These are phyloP conservation scores for Rhizomucor pusillus DNA, from an alignment of 371 early-diverging fungal species.

Conservation along the genomic window DNA sequence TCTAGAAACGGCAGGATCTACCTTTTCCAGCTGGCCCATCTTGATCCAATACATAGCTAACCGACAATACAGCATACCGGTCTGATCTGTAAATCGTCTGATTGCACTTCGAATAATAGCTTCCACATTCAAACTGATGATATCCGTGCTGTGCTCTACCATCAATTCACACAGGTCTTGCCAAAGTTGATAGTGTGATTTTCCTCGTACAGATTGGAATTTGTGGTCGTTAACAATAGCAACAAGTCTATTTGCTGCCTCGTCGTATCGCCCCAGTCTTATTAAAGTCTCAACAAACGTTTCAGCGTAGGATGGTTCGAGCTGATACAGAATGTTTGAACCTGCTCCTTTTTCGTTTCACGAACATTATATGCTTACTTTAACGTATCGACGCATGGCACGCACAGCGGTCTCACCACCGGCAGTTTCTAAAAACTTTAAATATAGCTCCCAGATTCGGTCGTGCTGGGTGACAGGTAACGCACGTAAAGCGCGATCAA, in stretches of 20 bases:
- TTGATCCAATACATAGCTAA: conserved; percentile 85
- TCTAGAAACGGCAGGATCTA: too few relatives aligned
- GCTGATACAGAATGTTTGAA: conserved; percentile 18
- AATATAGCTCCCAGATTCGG: conserved; percentile 86
- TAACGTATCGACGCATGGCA: conserved; percentile 80
- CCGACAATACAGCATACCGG: conserved; percentile 85
- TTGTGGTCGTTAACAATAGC: conserved; percentile 68
- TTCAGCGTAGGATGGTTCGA: conserved; percentile 72
- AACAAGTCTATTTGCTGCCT: conserved; percentile 81
- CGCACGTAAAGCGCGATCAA: conserved; percentile 89
- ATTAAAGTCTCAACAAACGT: conserved; percentile 74
- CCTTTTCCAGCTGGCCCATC: conserved; percentile 76
- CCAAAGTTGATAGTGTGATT: conserved; percentile 85
- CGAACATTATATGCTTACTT: conserved; percentile 40
- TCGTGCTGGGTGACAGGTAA: conserved; percentile 93
- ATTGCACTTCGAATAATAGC: conserved; percentile 88
- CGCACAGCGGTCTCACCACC: conserved; percentile 85
- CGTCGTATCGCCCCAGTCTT: conserved; percentile 69
- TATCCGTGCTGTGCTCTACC: conserved; percentile 70
- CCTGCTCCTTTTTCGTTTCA: background rate
- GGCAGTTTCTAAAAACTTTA: conserved; percentile 73
- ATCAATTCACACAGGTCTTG: conserved; percentile 82
- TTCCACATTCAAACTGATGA: conserved; percentile 71
- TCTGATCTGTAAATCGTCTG: conserved; percentile 79
- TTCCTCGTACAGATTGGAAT: conserved; percentile 69